Evolutionary conservation across 106 monocot genomes (phyloP), one percentile per base, ranked within the genome.

Genomic region (Dioscorea zingiberensis): DNA sequence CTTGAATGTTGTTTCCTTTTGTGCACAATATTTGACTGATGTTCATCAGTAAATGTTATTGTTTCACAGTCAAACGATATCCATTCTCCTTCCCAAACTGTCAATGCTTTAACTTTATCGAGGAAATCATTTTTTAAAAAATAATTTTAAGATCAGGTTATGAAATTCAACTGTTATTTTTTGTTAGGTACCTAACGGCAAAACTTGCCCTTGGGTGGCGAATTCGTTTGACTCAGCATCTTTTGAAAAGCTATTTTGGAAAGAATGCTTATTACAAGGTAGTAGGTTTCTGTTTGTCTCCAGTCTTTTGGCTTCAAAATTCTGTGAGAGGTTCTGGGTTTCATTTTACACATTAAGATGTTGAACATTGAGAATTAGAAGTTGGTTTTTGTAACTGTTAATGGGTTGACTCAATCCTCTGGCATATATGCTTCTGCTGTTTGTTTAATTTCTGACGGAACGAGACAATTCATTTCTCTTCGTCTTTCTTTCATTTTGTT

Each of bases 241-340:
- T 99, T 55, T 71, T 99, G 10, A 65, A 76, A 73, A 83, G 73
- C 67, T 99, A 99, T 73, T 67, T 99, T 56, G 84, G 62, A 81
- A 77, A 54, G 27, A 99, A 89, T 89, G 86, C 93, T 59, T 99
- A 92, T 55, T 99, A 99, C 78, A 99, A 99, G 89, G 98, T 94
- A 79, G 16, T 65, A 48, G 15, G 21, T 16, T 48, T 51, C 32
- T 14, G 7, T 5, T 16, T 53, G 8, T 2, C n/a, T n/a, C n/a
- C n/a, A n/a, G 29, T 48, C 26, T 27, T 66, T 26, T 38, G 38
- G 38, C 38, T 38, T 38, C 38, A 2, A 38, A 38, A 38, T 38
- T 38, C 10, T 38, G 6, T 38, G 38, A 38, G 4, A 38, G 38
- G 38, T 38, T 38, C 38, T 6, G 6, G 38, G 10, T 10, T 38